Base-by-base conservation (phyloP, 495 filamentous ascomycete species). In the Jackrogersella minutella region DNA sequence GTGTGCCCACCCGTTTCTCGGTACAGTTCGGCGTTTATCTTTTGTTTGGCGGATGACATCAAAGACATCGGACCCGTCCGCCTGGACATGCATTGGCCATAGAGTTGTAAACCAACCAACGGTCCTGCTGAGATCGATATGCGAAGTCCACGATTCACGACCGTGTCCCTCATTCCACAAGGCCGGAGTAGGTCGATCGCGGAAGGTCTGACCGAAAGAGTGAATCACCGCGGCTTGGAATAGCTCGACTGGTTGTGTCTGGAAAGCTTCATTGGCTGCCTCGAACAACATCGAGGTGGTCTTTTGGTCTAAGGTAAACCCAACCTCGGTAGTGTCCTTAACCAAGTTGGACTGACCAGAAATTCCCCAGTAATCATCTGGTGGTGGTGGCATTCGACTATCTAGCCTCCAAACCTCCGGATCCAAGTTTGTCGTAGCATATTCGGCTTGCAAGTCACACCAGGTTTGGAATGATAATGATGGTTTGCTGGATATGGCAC, bases 41-140 rank as follows among this genome's bases (percentile, higher is more conserved):
- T 85, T 86, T 31, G 82, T 77, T 19, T 70, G 76, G 51, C 78
- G 80, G 22, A 70, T 49, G 11, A 31, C n/a, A 10, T 54, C 44
- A 0, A 66, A 6, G 11, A 64, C 36, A 22, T 66, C 24, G 41
- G 10, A 7, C 9, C 22, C 43, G 2, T 62, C 9, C 10, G n/a
- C 16, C 11, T 26, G n/a, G 41, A 62, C 19, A 43, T 24, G 14
- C 19, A 87, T 76, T 0, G 84, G 84, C 34, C 79, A 80, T 22
- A 86, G 63, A 1, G 81, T 82, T 0, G 83, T 87, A 55, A 87
- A 87, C 83, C 84, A 86, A 11, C 85, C 85, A 14, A 86, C 78
- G 8, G 84, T 86, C 33, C 80, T 74, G 1, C 83, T 84, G 10
- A 86, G 73, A 63, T 87, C 83, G 10, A 85, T 80, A 2, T 71